Evolutionary conservation across 139 green algal species (phyloP).

Genomic region (Picochlorum sp.): DNA sequence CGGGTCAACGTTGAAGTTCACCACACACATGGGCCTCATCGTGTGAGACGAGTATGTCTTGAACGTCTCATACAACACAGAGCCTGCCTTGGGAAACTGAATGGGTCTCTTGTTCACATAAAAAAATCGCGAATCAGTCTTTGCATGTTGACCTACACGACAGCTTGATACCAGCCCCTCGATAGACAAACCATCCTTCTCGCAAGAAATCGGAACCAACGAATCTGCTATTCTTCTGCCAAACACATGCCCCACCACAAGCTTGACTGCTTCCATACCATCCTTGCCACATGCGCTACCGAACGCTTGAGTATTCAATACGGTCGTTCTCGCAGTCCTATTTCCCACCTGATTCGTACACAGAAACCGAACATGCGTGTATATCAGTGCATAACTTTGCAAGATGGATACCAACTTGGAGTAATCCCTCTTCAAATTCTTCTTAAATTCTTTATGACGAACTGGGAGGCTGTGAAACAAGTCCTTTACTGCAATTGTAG

Average conservation of each 20-base stretch:
- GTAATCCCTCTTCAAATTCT: slow-evolving; percentile 80
- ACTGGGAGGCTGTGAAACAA: slow-evolving; percentile 89
- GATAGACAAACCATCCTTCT: slow-evolving; percentile 24
- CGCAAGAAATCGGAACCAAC: slow-evolving; percentile 53
- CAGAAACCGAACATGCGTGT: slow-evolving; percentile 46
- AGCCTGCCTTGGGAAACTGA: slow-evolving; percentile 66
- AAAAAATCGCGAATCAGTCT: slow-evolving; percentile 78
- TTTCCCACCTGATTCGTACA: slow-evolving; percentile 54
- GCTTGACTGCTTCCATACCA: slow-evolving; percentile 45
- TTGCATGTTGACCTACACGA: slow-evolving; percentile 20
- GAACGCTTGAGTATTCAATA: slow-evolving; percentile 8
- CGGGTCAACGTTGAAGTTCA: slow-evolving; percentile 50
- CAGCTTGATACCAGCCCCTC: slow-evolving; percentile 67
- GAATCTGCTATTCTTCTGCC: slow-evolving; percentile 51
- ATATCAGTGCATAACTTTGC: slow-evolving; percentile 68
- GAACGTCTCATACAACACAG: slow-evolving; percentile 66
- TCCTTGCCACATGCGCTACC: neutral
- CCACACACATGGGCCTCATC: slow-evolving; percentile 50
- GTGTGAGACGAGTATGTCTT: slow-evolving; percentile 31
- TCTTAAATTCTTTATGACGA: slow-evolving; percentile 54
- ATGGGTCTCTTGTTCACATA: slow-evolving; percentile 91
- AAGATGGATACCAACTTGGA: slow-evolving; percentile 55
- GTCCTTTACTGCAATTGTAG: slow-evolving; percentile 73
- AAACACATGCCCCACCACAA: slow-evolving; percentile 65
- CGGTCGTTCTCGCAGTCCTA: too few relatives aligned